phyloP scores from a whole-genome alignment of 331 rosid species.

The Stylosanthes scabra region DNA sequence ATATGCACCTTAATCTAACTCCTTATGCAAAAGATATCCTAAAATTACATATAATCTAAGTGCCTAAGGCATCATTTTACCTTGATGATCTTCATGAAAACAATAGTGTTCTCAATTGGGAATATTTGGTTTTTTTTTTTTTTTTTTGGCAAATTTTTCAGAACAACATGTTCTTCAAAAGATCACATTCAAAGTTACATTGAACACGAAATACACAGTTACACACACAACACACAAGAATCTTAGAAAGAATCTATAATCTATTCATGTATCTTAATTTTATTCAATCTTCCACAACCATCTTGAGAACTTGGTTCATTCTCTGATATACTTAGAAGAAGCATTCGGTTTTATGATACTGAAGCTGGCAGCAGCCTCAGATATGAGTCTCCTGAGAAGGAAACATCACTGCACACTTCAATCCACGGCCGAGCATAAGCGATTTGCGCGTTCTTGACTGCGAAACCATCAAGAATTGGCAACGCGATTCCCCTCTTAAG shows the following conservation, averaged over 20 bases:
- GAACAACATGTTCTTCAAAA: slow-evolving; percentile 22
- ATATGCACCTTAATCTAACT: no score
- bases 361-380: slow-evolving; percentile 30
- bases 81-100: not conserved
- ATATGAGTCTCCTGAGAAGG: slow-evolving; percentile 41
- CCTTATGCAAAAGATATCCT: no score
- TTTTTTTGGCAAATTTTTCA: slow-evolving; percentile 19
- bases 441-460: slow-evolving; percentile 57
- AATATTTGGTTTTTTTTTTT: not conserved
- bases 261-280: slow-evolving; percentile 18
- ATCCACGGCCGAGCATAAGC: slow-evolving; percentile 57
- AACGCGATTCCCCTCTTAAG: slow-evolving; percentile 67
- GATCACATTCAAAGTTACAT: slow-evolving; percentile 12
- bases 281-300: not conserved
- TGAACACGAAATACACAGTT: not conserved
- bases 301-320: not conserved
- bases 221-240: slow-evolving; percentile 24
- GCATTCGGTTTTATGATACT: slow-evolving; percentile 23
- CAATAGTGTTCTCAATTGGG: not conserved
- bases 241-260: slow-evolving; percentile 5
- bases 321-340: not conserved
- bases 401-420: slow-evolving; percentile 59
- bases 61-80: no score
- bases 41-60: no score
- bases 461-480: slow-evolving; percentile 68